phyloP scores from a whole-genome alignment of 2,329 filamentous ascomycete species.

The Alternaria rosae region DNA sequence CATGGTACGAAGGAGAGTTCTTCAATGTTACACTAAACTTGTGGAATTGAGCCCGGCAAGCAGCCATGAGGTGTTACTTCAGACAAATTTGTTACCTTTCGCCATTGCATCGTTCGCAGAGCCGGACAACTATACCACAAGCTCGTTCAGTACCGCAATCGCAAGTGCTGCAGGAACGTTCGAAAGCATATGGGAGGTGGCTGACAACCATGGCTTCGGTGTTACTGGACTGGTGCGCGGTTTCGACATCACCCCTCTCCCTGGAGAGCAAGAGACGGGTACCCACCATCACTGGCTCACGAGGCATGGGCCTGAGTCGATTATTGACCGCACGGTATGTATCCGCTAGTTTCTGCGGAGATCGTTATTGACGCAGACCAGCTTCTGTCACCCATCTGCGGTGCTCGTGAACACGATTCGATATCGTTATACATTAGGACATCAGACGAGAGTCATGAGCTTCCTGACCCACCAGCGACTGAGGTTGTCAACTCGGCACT shows the following conservation, averaged over 20 bases:
- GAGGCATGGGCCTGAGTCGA: conserved; percentile 67
- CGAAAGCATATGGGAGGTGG: conserved; percentile 93
- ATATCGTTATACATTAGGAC: conserved; percentile 75
- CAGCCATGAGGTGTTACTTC: conserved; percentile 82
- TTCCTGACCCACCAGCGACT: conserved; percentile 83
- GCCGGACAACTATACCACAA: conserved; percentile 85
- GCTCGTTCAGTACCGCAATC: conserved; percentile 87
- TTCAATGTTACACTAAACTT: conserved; percentile 94
- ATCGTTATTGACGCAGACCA: conserved; percentile 29
- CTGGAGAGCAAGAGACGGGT: conserved; percentile 62
- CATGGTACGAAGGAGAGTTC: conserved; percentile 89
- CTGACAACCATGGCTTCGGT: conserved; percentile 93
- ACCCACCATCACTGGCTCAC: conserved; percentile 59
- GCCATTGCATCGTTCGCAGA: conserved; percentile 93
- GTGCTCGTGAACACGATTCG: conserved; percentile 88
- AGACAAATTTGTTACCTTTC: conserved; percentile 89
- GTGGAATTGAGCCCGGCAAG: conserved; percentile 87
- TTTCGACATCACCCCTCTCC: conserved; percentile 74
- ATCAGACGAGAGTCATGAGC: conserved; percentile 55
- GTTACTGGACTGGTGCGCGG: conserved; percentile 85
- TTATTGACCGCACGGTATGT: conserved; percentile 64
- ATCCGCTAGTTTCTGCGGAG: not conserved
- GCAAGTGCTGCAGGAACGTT: conserved; percentile 89
- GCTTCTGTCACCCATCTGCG: conserved; percentile 71
- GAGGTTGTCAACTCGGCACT: conserved; percentile 96